Conservation (phyloP, 768 basidiomycete species). For the Tylopilus balloui region DNA sequence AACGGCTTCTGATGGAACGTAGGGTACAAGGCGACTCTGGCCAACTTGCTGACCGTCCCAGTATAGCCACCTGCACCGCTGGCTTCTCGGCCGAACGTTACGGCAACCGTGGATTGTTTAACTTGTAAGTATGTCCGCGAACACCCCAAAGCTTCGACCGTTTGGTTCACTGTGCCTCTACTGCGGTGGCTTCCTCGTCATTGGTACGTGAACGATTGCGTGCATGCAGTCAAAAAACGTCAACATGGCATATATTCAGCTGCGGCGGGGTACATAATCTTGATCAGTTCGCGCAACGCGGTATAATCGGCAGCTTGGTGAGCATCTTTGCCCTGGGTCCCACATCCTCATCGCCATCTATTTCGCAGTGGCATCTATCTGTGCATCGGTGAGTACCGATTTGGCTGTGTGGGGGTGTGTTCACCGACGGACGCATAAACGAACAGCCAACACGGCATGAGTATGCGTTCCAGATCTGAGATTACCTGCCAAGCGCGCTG, state of each 20-base stretch:
- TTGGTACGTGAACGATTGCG: constrained; percentile 19
- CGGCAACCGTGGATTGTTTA: constrained; percentile 57
- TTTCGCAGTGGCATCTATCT: constrained; percentile 64
- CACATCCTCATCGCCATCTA: background rate
- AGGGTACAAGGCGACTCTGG: constrained; percentile 66
- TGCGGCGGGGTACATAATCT: constrained; percentile 64
- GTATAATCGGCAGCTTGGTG: constrained; percentile 68
- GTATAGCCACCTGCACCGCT: constrained; percentile 58
- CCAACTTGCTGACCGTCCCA: constrained; percentile 74
- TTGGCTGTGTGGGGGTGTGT: background rate
- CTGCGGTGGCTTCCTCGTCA: constrained; percentile 23
- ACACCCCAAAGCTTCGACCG: background rate
- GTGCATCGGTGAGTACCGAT: constrained; percentile 50
- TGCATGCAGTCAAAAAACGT: background rate
- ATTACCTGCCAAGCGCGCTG: background rate
- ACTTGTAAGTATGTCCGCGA: constrained; percentile 48
- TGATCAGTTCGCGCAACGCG: constrained; percentile 59
- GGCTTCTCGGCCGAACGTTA: constrained; percentile 61
- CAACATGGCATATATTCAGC: constrained; percentile 30
- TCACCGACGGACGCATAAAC: background rate
- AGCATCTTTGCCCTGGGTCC: constrained; percentile 16
- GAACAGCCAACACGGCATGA: constrained; percentile 56
- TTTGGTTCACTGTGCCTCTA: background rate
- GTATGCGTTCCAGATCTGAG: constrained; percentile 9
- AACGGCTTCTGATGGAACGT: background rate